Evolutionary conservation across 1,139 yeast genomes (phyloP), one percentile per base, ranked within the genome.

Genomic region (Lodderomyces parapsilosis): DNA sequence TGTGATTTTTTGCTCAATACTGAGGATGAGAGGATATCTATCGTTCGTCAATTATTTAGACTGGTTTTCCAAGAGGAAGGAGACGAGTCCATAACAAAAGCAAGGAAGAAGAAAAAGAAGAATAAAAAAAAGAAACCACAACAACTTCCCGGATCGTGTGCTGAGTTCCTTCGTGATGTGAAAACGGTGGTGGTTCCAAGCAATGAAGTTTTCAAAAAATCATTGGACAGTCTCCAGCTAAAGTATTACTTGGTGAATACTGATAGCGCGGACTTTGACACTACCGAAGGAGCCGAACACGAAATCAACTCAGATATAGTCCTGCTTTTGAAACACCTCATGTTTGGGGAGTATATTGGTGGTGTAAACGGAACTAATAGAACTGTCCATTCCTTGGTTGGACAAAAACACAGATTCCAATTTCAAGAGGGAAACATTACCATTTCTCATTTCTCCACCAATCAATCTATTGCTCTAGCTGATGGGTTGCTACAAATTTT

Each of bases 401-500:
- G 49, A 5, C 20, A 31, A 24, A 41, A 35, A 35, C 43, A 27
- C 31, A 39, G 27, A 40, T 40, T 45, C 17, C 18, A 34, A 8
- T 10, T 4, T n/a, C 17, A 36, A 9, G 11, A 24, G 3, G 30
- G 30, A 25, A 27, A 27, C n/a, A 14, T 38, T 10, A 6, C 13
- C 1, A 18, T 43, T 4, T 52, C 48, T 4, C 47, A 49, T n/a
- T 41, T 66, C 1, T 15, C 39, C 2, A 53, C 67, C 3, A 54
- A 58, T 1, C 54, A 76, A 2, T 77, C 82, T 43, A 54, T 72
- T 13, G 57, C 83, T 0, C 65, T 80, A 5, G 63, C 80, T 1
- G 79, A 83, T 58, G 93, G 90, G 0, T 59, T 86, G 0, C 57
- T 84, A 0, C 93, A 90, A 57, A 57, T 80, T 3, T 82, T 85